Evolutionary conservation across 306 rosid genomes (phyloP), one percentile per base, ranked within the genome.

Genomic region (Quercus cerris): DNA sequence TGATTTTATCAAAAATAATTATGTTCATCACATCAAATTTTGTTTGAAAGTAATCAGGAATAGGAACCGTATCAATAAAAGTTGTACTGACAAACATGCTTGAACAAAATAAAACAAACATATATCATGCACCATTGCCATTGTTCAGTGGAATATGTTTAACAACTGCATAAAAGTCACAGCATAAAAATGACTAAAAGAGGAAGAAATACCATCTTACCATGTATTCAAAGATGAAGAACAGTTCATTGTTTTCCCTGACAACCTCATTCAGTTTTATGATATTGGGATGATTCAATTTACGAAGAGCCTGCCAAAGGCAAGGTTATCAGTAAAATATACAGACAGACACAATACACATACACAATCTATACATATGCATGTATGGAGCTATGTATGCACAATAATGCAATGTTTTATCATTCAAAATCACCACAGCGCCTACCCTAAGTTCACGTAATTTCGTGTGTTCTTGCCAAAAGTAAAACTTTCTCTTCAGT

Each of bases 211-310:
- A 23, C 35, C 55, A 76, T 61, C 82, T 86, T 84, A 91, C 96
- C 97, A 93, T 93, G 86, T 93, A 83, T 78, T 93, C 96, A 80
- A 93, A 93, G 79, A 93, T 84, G 84, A 91, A 91, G 88, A 91
- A 91, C 35, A 93, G 87, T 82, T 93, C 94, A 76, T 89, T 81
- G 70, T 91, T 89, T 85, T 93, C 97, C 84, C 81, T 79, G 79
- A 91, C 70, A 75, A 85, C 97, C 87, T 91, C 97, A 81, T 85
- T 91, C 85, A 93, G 85, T 87, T 91, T 93, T 86, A 93, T 88
- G 81, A 93, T 86, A 83, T 91, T 93, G 63, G 93, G 91, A 83
- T 93, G 93, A 85, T 86, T 89, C 88, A 93, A 78, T 87, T 82
- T 91, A 15, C 88, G 89, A 23, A 93, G 97, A 58, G 80, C 88